A percentile compares a stretch with the other conserved stretches of the same genome.
phyloP scores from a whole-genome alignment of 2,329 filamentous ascomycete species.

The Ceratocystiopsis brevicomis region DNA sequence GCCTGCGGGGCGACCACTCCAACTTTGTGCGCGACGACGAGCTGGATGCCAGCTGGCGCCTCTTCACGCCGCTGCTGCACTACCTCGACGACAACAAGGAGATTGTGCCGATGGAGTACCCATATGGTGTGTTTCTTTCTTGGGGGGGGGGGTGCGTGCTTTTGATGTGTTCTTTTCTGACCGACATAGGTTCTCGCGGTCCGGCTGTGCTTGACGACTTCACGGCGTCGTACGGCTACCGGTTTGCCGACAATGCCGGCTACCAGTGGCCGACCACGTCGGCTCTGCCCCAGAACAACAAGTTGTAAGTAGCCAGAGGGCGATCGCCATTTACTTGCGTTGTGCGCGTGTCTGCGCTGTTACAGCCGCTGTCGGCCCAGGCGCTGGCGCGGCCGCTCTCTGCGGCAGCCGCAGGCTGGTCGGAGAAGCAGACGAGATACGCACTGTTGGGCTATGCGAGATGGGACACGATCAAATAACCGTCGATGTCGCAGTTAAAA shows the following conservation, averaged over 20 bases:
- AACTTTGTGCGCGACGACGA: constrained; percentile 98
- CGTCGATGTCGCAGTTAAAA: constrained; percentile 4
- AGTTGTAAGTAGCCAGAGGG: constrained; percentile 44
- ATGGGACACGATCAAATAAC: constrained; percentile 1
- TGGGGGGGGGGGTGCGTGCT: no score
- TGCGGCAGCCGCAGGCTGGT: no score
- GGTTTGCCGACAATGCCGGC: constrained; percentile 89
- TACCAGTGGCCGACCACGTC: constrained; percentile 86
- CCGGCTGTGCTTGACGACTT: constrained; percentile 95
- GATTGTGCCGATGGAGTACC: constrained; percentile 98
- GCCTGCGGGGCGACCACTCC: constrained; percentile 96
- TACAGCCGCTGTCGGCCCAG: no score
- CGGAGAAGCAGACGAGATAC: no score
- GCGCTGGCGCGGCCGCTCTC: no score
- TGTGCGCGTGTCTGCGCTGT: no score
- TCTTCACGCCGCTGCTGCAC: constrained; percentile 92
- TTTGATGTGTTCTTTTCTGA: constrained; percentile 3
- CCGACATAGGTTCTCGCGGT: constrained; percentile 65
- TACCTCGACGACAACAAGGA: constrained; percentile 99
- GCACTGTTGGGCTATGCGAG: background rate
- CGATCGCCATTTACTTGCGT: no score
- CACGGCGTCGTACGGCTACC: constrained; percentile 94
- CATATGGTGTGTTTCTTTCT: constrained; percentile 55
- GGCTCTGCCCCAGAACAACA: constrained; percentile 42
- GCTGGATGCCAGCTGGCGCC: constrained; percentile 92